Evolutionary conservation across 2,329 filamentous ascomycete genomes (phyloP), one percentile per base, ranked within the genome.

Genomic region (Teratosphaeria destructans): DNA sequence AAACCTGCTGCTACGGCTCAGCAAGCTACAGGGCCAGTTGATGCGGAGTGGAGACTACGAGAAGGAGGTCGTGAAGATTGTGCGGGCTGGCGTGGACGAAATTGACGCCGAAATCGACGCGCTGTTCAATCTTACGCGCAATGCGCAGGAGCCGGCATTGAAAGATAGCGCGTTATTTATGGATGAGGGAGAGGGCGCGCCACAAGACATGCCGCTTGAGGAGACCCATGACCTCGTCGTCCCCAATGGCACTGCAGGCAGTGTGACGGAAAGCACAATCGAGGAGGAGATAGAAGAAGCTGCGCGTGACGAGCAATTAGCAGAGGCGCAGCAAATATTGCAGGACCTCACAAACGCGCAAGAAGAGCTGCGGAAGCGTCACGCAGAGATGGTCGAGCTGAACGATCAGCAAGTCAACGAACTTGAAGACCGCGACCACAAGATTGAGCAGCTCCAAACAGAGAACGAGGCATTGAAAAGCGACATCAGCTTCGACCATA

Each of bases 401-500:
- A 68, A 73, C 60, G 68, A 72, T 27, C 57, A 64, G 16, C 66
- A 69, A 53, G 62, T 64, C 16, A 60, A 60, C 29, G 64, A 70
- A 32, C 64, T 72, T 14, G 70, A 72, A n/a, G 67, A 71, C 19
- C 63, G 67, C 53, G 67, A 72, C 52, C 37, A 62, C 61, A 52
- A 68, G 72, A 57, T 63, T 16, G 63, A 72, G 54, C 61, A 62
- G 14, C 62, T 76, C 8, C 67, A 69, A 32, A 67, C 70, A 11
- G 72, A 75, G 62, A 76, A 75, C 57, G 72, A 75, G 56, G 65
- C 65, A 11, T 63, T 76, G 55, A 67, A 69, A 52, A 63, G 68
- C 2, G 72, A 75, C 58, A 64, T 75, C 19, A 71, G 68, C 32
- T 72, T 74, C 62, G 72, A 74, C 57, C 70, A 74, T 58, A 71